These are phyloP conservation scores for Parastagonospora nodorum DNA, from an alignment of 2,329 filamentous ascomycete species.

Conservation along the genomic window DNA sequence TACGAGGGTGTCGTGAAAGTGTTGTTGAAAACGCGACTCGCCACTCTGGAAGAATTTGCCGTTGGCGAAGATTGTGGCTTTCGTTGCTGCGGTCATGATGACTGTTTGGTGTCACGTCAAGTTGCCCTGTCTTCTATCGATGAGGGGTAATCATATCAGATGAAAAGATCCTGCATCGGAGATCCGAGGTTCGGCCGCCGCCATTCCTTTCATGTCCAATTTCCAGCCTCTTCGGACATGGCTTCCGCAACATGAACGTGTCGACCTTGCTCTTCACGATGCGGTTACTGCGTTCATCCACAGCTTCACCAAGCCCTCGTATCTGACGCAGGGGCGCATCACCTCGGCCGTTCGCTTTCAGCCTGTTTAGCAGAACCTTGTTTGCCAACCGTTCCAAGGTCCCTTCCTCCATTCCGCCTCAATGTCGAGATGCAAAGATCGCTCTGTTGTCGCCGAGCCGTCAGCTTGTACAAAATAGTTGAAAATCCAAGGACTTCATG, in stretches of 20 bases:
- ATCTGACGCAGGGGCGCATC: background rate
- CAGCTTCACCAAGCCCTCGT: background rate
- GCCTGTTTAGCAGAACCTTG: background rate
- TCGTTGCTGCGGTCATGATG: constrained; percentile 13
- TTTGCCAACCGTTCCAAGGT: background rate
- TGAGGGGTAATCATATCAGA: constrained; percentile 12
- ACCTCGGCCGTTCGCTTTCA: background rate
- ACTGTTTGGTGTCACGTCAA: background rate
- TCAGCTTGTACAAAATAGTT: background rate
- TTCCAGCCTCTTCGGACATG: background rate
- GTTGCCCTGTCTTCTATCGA: background rate
- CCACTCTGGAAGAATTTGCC: constrained; percentile 29
- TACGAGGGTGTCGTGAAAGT: constrained; percentile 42
- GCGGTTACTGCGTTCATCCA: no score
- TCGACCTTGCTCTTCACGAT: no score
- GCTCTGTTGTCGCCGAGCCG: no score
- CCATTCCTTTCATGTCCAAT: background rate
- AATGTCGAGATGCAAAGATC: no score
- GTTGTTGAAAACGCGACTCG: constrained; percentile 3
- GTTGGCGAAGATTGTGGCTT: constrained; percentile 31
- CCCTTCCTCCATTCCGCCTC: no score
- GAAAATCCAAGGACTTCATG: background rate
- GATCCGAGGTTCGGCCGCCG: constrained; percentile 17
- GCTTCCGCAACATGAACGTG: no score
- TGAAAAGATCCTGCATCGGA: constrained; percentile 15